phyloP scores from a whole-genome alignment of 345 rosid species.

The Streptanthus diversifolius region DNA sequence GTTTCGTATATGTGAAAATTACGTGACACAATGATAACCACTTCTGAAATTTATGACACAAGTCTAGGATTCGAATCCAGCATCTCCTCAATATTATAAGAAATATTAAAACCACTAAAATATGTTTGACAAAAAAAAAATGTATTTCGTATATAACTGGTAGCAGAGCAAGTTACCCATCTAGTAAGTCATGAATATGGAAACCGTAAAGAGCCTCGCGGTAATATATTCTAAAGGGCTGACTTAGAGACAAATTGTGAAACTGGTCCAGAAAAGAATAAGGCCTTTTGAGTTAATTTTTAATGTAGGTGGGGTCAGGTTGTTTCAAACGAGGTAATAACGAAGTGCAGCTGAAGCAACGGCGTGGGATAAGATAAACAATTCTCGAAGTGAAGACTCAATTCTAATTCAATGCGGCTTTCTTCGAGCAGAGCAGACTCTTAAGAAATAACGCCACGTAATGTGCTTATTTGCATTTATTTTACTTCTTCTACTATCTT shows the following conservation, averaged over 20 bases:
- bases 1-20: too few species aligned
- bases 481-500: not conserved
- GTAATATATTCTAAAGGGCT: not conserved
- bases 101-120: too few species aligned
- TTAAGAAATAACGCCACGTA: not conserved
- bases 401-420: conserved; percentile 6
- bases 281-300: not conserved
- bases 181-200: not conserved
- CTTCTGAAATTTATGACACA: too few species aligned
- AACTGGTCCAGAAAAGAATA: not conserved
- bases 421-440: conserved; percentile 4
- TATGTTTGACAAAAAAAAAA: too few species aligned
- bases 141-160: not conserved
- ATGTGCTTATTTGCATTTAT: not conserved
- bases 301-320: not conserved
- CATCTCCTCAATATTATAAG: too few species aligned
- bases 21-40: too few species aligned
- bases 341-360: conserved; percentile 25
- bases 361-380: conserved; percentile 25
- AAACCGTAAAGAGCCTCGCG: not conserved
- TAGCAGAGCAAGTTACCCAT: not conserved
- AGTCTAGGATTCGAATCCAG: too few species aligned
- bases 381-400: conserved; percentile 22
- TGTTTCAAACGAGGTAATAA: not conserved
- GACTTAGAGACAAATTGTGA: not conserved